Conservation (phyloP, 2,329 filamentous ascomycete genomes). For the Hymenoscyphus albidus region DNA sequence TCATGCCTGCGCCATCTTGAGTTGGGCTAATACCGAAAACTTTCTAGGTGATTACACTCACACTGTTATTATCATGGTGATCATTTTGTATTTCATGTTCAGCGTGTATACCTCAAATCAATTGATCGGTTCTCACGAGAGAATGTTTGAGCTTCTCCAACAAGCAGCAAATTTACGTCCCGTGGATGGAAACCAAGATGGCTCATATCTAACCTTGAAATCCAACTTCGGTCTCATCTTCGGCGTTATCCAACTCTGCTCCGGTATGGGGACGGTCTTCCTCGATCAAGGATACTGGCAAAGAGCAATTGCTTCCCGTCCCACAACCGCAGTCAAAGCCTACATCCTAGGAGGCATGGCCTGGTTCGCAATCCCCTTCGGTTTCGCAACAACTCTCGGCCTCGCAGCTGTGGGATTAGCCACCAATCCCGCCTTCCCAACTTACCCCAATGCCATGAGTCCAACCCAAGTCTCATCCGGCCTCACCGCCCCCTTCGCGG, state of each 20-base stretch:
- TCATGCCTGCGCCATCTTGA: neutral
- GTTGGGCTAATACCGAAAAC: neutral
- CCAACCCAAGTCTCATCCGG: conserved; percentile 61
- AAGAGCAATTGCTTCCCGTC: conserved; percentile 48
- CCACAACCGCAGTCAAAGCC: conserved; percentile 46
- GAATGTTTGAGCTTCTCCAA: conserved; percentile 48
- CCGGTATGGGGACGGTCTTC: conserved; percentile 13
- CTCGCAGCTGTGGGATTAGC: conserved; percentile 47
- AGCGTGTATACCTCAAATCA: conserved; percentile 43
- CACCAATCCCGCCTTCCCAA: conserved; percentile 47
- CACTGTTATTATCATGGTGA: conserved; percentile 50
- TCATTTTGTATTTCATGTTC: conserved; percentile 47
- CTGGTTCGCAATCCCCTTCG: conserved; percentile 53
- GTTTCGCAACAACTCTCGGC: conserved; percentile 48
- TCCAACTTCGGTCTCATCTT: conserved; percentile 40
- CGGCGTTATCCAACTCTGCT: conserved; percentile 13
- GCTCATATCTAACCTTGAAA: conserved; percentile 53
- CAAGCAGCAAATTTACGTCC: conserved; percentile 43
- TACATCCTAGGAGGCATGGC: conserved; percentile 45
- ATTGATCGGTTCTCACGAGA: conserved; percentile 45
- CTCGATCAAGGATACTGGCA: conserved; percentile 16
- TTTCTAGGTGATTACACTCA: conserved; percentile 10
- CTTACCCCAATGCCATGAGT: conserved; percentile 48
- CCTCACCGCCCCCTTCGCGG: conserved; percentile 65
- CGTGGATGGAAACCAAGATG: conserved; percentile 48